Conservation (phyloP, 371 early-diverging fungal species). For the Actinomortierella ambigua region DNA sequence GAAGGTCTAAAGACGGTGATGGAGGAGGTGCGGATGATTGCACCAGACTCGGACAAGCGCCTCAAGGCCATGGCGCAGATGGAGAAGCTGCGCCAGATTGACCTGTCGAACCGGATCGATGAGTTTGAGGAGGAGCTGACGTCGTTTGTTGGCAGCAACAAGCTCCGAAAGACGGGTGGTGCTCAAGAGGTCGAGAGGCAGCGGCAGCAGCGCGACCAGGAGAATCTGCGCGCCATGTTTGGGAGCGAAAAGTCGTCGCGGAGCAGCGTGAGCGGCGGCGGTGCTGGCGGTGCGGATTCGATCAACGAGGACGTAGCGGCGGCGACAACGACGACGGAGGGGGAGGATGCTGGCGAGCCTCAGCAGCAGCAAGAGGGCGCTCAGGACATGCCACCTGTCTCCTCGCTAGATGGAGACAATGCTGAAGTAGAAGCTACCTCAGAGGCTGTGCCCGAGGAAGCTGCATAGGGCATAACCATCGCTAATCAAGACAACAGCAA, state of each 20-base stretch:
- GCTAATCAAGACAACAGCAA: too few species aligned
- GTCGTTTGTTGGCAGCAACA: conserved; percentile 64
- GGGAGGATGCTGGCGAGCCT: too few species aligned
- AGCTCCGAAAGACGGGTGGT: conserved; percentile 74
- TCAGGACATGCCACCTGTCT: too few species aligned
- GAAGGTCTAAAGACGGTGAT: conserved; percentile 68
- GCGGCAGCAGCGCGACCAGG: conserved; percentile 64
- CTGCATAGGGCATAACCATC: too few species aligned
- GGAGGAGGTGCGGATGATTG: conserved; percentile 69
- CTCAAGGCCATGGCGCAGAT: conserved; percentile 72
- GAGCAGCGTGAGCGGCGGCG: too few species aligned
- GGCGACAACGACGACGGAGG: too few species aligned
- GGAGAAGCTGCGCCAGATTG: conserved; percentile 67
- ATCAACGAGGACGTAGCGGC: too few species aligned
- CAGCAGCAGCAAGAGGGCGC: too few species aligned
- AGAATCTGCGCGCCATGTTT: conserved; percentile 65
- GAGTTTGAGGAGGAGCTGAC: conserved; percentile 76
- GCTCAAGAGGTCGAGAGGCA: conserved; percentile 69
- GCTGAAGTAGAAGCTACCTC: too few species aligned
- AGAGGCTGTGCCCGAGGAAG: too few species aligned
- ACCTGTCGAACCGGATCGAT: conserved; percentile 65
- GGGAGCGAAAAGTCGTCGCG: conserved; percentile 24
- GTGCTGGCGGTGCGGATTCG: too few species aligned
- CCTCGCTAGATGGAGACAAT: too few species aligned
- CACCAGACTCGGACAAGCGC: conserved; percentile 68